Evolutionary conservation across 192 early-diverging fungal species (phyloP).

Genomic region (Dissophora globulifera): DNA sequence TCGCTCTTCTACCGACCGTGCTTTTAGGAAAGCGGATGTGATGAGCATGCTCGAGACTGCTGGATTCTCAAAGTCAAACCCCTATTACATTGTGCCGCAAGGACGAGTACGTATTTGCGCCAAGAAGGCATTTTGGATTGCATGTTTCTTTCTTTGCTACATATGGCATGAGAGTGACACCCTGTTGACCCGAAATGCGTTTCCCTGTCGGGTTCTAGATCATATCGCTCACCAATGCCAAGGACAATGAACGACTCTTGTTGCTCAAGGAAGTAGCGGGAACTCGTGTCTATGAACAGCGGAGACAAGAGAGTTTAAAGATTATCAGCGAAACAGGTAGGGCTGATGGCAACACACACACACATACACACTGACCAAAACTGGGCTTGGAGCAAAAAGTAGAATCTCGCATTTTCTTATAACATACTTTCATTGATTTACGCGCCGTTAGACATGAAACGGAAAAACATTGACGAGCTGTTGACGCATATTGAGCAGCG

Average conservation of each 20-base stretch:
- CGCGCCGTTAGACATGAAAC: slow-evolving; percentile 72
- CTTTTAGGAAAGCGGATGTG: slow-evolving; percentile 86
- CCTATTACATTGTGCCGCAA: slow-evolving; percentile 99
- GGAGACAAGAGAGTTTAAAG: slow-evolving; percentile 88
- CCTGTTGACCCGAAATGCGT: neutral
- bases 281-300: slow-evolving; percentile 94
- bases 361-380: no score
- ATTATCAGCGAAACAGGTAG: slow-evolving; percentile 92
- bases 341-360: no score
- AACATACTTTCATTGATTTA: no score
- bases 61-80: slow-evolving; percentile 96
- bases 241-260: slow-evolving; percentile 89
- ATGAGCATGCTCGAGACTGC: slow-evolving; percentile 94
- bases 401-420: no score
- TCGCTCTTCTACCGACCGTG: neutral
- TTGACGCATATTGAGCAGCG: slow-evolving; percentile 90
- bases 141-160: no score
- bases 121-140: neutral
- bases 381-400: no score
- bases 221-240: slow-evolving; percentile 92
- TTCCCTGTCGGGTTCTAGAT: slow-evolving; percentile 62
- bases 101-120: slow-evolving; percentile 73
- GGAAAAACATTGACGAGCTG: slow-evolving; percentile 89
- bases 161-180: no score
- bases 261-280: slow-evolving; percentile 98